phyloP scores from a whole-genome alignment of 176 grass and related monocot genomes.

The Zizania latifolia region DNA sequence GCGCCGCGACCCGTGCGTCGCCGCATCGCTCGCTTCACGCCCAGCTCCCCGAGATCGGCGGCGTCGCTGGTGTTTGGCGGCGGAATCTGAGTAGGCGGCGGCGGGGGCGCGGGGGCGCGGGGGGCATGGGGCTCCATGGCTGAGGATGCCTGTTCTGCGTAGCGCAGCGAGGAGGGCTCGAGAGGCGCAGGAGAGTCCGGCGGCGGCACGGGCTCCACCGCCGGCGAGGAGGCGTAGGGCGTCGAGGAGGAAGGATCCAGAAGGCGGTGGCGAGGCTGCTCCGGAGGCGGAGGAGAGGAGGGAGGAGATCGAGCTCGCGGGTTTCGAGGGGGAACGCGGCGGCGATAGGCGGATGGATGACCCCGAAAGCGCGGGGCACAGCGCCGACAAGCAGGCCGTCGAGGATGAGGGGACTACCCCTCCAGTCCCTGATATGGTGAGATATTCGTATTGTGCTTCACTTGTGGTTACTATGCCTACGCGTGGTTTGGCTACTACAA shows the following conservation, averaged over 20 bases:
- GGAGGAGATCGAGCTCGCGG: conserved; percentile 39
- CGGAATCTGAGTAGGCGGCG: conserved; percentile 31
- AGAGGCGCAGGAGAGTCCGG: conserved; percentile 49
- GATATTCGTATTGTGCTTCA: conserved; percentile 2
- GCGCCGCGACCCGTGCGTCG: neutral
- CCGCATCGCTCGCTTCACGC: neutral
- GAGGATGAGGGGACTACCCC: conserved; percentile 61
- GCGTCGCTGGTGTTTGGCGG: conserved; percentile 3
- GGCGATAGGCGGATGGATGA: conserved; percentile 56
- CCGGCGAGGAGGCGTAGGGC: conserved; percentile 37
- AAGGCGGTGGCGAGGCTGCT: conserved; percentile 10
- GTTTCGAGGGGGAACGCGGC: conserved; percentile 28
- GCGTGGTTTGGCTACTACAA: neutral
- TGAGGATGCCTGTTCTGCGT: conserved; percentile 81
- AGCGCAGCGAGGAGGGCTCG: conserved; percentile 60
- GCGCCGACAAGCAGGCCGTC: conserved; percentile 45
- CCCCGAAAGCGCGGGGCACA: conserved; percentile 51
- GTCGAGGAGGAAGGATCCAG: conserved; percentile 28
- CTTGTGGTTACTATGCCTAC: neutral
- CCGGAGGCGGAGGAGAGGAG: conserved; percentile 21
- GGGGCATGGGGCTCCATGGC: conserved; percentile 44
- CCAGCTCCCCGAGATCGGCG: conserved; percentile 40
- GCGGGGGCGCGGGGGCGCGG: neutral
- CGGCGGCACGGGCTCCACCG: conserved; percentile 34
- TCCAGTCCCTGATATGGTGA: conserved; percentile 78